Conservation (phyloP, 129 eudicot genomes). For the Saussurea involucrata region DNA sequence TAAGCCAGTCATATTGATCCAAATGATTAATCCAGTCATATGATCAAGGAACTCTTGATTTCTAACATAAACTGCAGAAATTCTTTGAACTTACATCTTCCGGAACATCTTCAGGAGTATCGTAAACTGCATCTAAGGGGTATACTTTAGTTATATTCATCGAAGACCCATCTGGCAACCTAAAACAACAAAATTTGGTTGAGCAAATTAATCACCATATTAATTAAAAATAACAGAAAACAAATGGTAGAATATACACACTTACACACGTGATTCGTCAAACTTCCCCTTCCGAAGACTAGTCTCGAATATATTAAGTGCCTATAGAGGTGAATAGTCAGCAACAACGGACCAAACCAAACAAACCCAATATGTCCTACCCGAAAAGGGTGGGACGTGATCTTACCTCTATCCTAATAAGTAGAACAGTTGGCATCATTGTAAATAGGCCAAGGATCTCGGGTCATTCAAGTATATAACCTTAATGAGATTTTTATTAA, state of each 20-base stretch:
- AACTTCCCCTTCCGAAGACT: conserved; percentile 88
- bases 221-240: background rate
- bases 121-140: conserved; percentile 71
- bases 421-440: background rate
- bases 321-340: conserved; percentile 35
- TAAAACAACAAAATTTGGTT: conserved; percentile 21
- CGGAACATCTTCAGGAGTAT: conserved; percentile 69
- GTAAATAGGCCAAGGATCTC: too few relatives aligned
- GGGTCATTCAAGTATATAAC: too few relatives aligned
- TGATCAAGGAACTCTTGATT: too few relatives aligned
- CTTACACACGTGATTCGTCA: conserved; percentile 89
- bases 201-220: background rate
- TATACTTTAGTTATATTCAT: conserved; percentile 73
- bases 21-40: too few relatives aligned
- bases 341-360: background rate
- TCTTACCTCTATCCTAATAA: background rate
- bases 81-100: conserved; percentile 43
- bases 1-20: too few relatives aligned
- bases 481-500: too few relatives aligned
- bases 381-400: conserved; percentile 38
- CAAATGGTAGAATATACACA: background rate
- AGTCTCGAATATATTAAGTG: conserved; percentile 81
- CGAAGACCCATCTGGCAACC: conserved; percentile 92
- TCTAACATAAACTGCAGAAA: too few relatives aligned
- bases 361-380: background rate